phyloP scores from a whole-genome alignment of 345 rosid genomes.

The Rhodamnia argentea region DNA sequence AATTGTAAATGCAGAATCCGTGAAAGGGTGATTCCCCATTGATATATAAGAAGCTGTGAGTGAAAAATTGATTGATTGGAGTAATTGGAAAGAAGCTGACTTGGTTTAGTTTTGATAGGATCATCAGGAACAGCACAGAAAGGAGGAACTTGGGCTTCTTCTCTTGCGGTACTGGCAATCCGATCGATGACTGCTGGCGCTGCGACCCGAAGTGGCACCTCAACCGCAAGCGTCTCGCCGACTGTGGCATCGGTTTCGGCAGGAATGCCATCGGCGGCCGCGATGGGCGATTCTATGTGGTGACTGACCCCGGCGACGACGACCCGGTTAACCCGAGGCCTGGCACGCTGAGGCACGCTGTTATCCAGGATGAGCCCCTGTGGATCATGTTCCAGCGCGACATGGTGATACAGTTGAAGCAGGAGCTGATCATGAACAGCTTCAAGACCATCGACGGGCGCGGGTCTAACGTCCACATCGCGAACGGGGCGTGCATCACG shows the following conservation, averaged over 20 bases:
- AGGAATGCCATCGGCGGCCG: conserved; percentile 89
- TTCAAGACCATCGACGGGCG: conserved; percentile 93
- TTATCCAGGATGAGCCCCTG: conserved; percentile 70
- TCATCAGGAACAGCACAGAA: conserved; percentile 52
- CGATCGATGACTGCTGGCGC: conserved; percentile 90
- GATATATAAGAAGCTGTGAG: neutral
- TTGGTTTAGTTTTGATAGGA: conserved; percentile 30
- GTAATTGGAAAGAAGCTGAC: neutral
- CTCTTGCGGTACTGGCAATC: conserved; percentile 87
- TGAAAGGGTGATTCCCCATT: neutral
- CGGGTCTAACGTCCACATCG: conserved; percentile 80
- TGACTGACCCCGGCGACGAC: conserved; percentile 62
- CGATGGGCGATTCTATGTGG: conserved; percentile 75
- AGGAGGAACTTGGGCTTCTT: conserved; percentile 72
- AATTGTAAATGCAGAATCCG: neutral
- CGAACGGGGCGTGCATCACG: conserved; percentile 86
- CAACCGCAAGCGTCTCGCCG: conserved; percentile 80
- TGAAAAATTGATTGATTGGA: neutral
- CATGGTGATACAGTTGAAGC: conserved; percentile 80
- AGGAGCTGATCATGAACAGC: conserved; percentile 83
- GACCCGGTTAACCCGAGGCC: conserved; percentile 87
- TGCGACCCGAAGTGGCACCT: conserved; percentile 78
- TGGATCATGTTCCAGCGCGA: conserved; percentile 94
- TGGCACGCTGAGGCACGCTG: conserved; percentile 87
- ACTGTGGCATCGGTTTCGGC: conserved; percentile 91